Evolutionary conservation across 495 filamentous ascomycete species (phyloP).

Genomic region (Aspergillus baeticus): DNA sequence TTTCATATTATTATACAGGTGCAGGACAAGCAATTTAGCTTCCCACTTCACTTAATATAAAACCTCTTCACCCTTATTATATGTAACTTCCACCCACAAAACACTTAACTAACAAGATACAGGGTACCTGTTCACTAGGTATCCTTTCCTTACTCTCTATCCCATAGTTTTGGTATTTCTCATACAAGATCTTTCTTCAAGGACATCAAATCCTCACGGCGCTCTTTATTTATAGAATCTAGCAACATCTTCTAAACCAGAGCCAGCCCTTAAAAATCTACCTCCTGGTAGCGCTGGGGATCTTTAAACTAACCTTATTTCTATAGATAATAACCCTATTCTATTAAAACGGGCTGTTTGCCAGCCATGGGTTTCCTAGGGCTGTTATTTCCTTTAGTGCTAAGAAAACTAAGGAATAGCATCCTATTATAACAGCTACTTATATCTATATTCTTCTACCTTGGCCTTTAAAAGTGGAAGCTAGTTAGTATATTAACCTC

Average conservation of each 20-base stretch:
- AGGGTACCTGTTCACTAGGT: constrained; percentile 17
- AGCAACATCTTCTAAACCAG: constrained; percentile 20
- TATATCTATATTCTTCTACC: constrained; percentile 23
- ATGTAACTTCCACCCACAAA: constrained; percentile 2
- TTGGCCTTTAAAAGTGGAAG: constrained; percentile 27
- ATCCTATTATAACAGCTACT: constrained; percentile 10
- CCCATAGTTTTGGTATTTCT: constrained; percentile 20
- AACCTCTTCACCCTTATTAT: constrained; percentile 22
- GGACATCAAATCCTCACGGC: constrained; percentile 27
- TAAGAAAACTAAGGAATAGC: constrained; percentile 13
- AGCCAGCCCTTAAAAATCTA: constrained; percentile 22
- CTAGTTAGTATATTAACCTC: constrained; percentile 40
- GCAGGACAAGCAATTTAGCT: constrained; percentile 11
- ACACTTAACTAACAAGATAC: constrained; percentile 4
- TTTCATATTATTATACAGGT: constrained; percentile 17
- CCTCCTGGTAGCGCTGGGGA: constrained; percentile 22
- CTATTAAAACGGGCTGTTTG: constrained; percentile 28
- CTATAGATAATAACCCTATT: constrained; percentile 19
- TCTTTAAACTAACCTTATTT: constrained; percentile 23
- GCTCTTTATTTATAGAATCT: constrained; percentile 26
- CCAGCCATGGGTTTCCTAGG: constrained; percentile 16
- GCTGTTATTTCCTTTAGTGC: constrained; percentile 20
- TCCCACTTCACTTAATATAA: constrained; percentile 4
- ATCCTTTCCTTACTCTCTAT: constrained; percentile 22
- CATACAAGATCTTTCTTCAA: constrained; percentile 36